These are phyloP conservation scores for Eustoma russellianum DNA, from an alignment of 257 asterid species.

Conservation along the genomic window DNA sequence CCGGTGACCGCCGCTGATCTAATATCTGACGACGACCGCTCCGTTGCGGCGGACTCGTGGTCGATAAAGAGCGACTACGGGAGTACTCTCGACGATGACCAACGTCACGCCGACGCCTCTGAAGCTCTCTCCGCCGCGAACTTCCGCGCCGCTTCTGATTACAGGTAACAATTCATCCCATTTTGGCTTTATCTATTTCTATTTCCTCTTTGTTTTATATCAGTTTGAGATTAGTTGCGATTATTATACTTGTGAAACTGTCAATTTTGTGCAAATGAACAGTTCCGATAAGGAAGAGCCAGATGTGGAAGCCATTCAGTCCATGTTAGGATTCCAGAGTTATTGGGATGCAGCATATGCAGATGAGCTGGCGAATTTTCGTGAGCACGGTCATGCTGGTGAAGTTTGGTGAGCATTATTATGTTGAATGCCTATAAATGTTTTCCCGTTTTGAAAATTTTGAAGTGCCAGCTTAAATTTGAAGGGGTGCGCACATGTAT, in stretches of 20 bases:
- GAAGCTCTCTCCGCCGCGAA: constrained; percentile 75
- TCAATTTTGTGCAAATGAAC: constrained; percentile 16
- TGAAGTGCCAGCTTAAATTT: neutral
- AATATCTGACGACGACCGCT: constrained; percentile 95
- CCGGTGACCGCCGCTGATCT: constrained; percentile 62
- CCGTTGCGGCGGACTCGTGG: constrained; percentile 96
- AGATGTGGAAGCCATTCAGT: constrained; percentile 63
- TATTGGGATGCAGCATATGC: constrained; percentile 96
- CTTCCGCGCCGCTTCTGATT: constrained; percentile 81
- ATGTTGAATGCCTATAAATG: neutral
- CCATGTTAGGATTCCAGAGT: constrained; percentile 93
- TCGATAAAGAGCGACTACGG: constrained; percentile 97
- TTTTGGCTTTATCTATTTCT: neutral
- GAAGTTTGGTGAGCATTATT: constrained; percentile 71
- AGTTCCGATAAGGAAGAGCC: constrained; percentile 95
- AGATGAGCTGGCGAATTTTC: constrained; percentile 72
- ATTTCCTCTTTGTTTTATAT: too few relatives aligned
- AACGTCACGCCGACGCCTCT: constrained; percentile 95
- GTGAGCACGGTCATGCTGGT: constrained; percentile 92
- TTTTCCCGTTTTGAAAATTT: neutral
- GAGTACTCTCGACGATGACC: constrained; percentile 97
- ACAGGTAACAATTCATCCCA: constrained; percentile 34
- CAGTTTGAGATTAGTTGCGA: too few relatives aligned
- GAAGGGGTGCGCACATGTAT: too few relatives aligned
- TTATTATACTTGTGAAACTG: too few relatives aligned